These are phyloP conservation scores for Penicillium bovifimosum DNA, from an alignment of 495 filamentous ascomycete genomes.

Conservation along the genomic window DNA sequence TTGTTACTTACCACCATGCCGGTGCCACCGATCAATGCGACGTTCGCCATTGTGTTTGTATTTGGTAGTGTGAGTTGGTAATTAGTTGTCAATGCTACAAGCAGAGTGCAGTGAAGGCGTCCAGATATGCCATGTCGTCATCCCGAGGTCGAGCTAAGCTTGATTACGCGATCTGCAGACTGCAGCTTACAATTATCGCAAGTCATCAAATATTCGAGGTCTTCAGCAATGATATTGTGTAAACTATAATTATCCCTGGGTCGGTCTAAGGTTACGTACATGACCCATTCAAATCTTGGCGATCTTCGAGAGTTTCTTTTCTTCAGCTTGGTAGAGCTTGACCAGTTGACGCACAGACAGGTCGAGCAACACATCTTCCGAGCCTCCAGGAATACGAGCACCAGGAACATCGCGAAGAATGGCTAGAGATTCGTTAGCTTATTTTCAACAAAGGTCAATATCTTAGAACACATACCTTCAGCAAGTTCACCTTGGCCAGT, in stretches of 20 bases:
- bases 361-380: slow-evolving; percentile 72
- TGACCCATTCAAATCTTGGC: slow-evolving; percentile 29
- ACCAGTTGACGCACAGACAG: slow-evolving; percentile 64
- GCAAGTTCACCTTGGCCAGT: slow-evolving; percentile 64
- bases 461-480: slow-evolving; percentile 47
- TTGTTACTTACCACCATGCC: slow-evolving; percentile 44
- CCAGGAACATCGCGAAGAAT: slow-evolving; percentile 64
- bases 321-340: slow-evolving; percentile 63
- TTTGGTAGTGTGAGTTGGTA: background rate
- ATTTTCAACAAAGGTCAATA: background rate
- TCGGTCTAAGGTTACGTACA: background rate
- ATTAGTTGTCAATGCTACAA: background rate
- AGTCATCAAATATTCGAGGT: background rate
- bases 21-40: slow-evolving; percentile 42
- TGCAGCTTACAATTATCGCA: no score
- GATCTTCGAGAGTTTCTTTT: slow-evolving; percentile 49
- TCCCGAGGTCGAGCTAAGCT: background rate
- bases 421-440: slow-evolving; percentile 26
- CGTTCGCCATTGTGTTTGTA: slow-evolving; percentile 31
- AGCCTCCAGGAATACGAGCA: slow-evolving; percentile 61
- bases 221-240: background rate
- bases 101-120: background rate
- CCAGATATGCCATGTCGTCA: slow-evolving; percentile 6
- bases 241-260: background rate
- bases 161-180: background rate